Evolutionary conservation across 2,329 filamentous ascomycete genomes (phyloP).

Genomic region (Trichoderma breve): DNA sequence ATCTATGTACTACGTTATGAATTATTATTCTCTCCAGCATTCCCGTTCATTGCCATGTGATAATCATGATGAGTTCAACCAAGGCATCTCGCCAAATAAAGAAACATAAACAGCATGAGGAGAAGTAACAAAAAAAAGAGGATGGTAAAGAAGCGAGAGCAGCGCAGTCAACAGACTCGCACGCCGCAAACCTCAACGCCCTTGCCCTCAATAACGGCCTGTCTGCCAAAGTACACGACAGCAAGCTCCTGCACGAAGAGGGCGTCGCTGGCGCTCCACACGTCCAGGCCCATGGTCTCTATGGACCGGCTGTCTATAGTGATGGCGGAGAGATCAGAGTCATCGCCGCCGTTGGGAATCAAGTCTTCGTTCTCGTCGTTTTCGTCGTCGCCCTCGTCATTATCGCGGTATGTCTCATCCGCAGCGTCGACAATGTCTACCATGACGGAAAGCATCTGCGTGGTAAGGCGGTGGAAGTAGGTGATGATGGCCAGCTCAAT

Average conservation of each 20-base stretch:
- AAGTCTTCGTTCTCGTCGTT: slow-evolving; percentile 30
- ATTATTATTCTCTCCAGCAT: neutral
- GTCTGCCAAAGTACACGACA: slow-evolving; percentile 63
- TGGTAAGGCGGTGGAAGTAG: slow-evolving; percentile 77
- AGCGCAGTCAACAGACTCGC: slow-evolving; percentile 55
- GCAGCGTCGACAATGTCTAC: slow-evolving; percentile 56
- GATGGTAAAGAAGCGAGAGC: neutral
- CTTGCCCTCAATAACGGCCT: slow-evolving; percentile 63
- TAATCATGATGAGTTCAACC: neutral
- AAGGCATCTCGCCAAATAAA: neutral
- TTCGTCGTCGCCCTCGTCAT: slow-evolving; percentile 36
- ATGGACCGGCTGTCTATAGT: slow-evolving; percentile 64
- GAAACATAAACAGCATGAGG: neutral
- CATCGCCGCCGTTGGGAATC: slow-evolving; percentile 28
- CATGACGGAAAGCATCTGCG: slow-evolving; percentile 60
- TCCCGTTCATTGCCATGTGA: neutral
- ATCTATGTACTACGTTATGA: slow-evolving; percentile 1
- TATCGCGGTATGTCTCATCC: slow-evolving; percentile 41
- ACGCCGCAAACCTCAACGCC: slow-evolving; percentile 74
- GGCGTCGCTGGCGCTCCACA: slow-evolving; percentile 71
- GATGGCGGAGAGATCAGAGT: slow-evolving; percentile 43
- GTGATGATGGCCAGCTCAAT: slow-evolving; percentile 71
- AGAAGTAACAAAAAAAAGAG: neutral
- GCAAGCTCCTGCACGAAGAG: slow-evolving; percentile 64
- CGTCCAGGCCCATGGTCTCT: slow-evolving; percentile 70